Conservation (phyloP, 148 eudicot genomes). For the Cornus controversa region DNA sequence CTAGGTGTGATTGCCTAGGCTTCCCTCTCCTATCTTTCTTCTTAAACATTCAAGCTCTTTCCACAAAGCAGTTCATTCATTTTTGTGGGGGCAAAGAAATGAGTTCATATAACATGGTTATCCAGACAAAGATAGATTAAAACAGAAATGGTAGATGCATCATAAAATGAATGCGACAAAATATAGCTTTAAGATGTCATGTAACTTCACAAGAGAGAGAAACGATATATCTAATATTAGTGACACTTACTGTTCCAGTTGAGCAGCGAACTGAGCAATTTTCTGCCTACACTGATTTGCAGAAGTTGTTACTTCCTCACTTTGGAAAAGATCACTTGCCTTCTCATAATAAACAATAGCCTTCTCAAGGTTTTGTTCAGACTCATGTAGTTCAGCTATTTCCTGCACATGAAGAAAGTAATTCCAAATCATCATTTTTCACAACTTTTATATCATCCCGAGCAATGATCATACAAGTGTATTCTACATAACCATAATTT, state of each 20-base stretch:
- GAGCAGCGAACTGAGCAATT: conserved; percentile 79
- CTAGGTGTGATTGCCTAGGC: too few relatives aligned
- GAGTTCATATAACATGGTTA: too few relatives aligned
- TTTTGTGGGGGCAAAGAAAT: too few relatives aligned
- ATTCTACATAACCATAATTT: not conserved
- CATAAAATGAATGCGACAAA: not conserved
- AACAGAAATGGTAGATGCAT: conserved; percentile 1
- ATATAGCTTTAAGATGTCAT: not conserved
- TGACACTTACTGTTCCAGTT: conserved; percentile 65
- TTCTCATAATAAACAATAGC: conserved; percentile 61
- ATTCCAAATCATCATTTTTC: not conserved
- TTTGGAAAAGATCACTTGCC: conserved; percentile 71
- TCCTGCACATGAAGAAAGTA: conserved; percentile 41
- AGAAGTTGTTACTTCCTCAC: conserved; percentile 67
- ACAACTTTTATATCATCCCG: not conserved
- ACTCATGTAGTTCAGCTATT: conserved; percentile 68
- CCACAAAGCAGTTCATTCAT: too few relatives aligned
- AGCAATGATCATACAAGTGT: not conserved
- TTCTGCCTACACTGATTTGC: conserved; percentile 76
- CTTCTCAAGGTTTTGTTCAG: conserved; percentile 47
- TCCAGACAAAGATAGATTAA: not conserved
- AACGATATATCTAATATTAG: not conserved
- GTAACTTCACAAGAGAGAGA: not conserved
- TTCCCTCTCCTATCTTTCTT: too few relatives aligned
- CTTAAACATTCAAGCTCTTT: too few relatives aligned